phyloP scores from a whole-genome alignment of 2,329 filamentous ascomycete genomes.

The Alternaria gaisen region DNA sequence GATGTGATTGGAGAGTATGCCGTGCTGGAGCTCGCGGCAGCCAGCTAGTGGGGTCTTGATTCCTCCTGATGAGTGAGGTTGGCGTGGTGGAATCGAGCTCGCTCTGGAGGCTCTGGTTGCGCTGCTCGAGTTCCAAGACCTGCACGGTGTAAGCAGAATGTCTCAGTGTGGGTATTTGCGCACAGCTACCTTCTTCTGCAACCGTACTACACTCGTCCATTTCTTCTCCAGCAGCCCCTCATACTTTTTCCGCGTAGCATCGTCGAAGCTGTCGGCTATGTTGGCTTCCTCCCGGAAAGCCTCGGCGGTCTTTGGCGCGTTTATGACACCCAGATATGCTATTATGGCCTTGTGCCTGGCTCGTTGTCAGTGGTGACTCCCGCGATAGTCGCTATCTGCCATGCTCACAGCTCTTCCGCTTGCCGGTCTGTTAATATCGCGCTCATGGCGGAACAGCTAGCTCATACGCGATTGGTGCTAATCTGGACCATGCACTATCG shows the following conservation, averaged over 20 bases:
- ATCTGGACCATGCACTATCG: conserved; percentile 44
- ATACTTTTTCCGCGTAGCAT: conserved; percentile 89
- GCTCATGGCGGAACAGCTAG: conserved; percentile 66
- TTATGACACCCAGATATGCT: conserved; percentile 81
- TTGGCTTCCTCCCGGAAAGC: conserved; percentile 80
- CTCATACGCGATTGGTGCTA: conserved; percentile 30
- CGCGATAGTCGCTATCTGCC: conserved; percentile 1
- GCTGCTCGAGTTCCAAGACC: conserved; percentile 93
- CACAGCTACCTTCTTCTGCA: conserved; percentile 85
- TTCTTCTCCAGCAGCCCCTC: conserved; percentile 95
- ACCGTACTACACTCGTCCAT: conserved; percentile 92
- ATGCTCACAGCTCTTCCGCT: conserved; percentile 84
- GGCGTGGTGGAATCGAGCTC: conserved; percentile 87
- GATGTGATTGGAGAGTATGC: conserved; percentile 84
- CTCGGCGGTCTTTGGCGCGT: conserved; percentile 73
- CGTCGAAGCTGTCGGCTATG: conserved; percentile 77
- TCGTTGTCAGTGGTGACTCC: conserved; percentile 13
- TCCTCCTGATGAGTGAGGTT: conserved; percentile 77
- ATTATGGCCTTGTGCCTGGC: conserved; percentile 90
- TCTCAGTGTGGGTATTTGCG: neutral
- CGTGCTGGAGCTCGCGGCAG: conserved; percentile 83
- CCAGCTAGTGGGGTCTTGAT: conserved; percentile 86
- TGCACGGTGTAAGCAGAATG: conserved; percentile 50
- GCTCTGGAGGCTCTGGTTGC: conserved; percentile 75
- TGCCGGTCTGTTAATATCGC: conserved; percentile 79